Conservation (phyloP, 495 filamentous ascomycete genomes). For the Gamarada debralockiae region DNA sequence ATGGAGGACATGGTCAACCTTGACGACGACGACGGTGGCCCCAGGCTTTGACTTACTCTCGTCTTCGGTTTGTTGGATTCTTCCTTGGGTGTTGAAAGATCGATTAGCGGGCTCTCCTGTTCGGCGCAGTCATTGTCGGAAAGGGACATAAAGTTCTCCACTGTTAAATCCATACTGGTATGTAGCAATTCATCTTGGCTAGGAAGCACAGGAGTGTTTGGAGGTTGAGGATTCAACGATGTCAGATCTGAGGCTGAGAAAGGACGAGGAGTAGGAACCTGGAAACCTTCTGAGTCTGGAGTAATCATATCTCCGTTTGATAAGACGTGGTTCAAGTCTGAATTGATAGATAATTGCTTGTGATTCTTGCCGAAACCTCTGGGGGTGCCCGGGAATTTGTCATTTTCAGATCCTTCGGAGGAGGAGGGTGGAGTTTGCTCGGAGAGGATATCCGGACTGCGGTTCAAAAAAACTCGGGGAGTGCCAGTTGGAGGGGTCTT, state of each 20-base stretch:
- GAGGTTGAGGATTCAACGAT: conserved; percentile 7
- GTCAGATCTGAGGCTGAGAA: conserved; percentile 17
- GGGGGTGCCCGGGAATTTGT: background rate
- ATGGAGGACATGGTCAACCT: background rate
- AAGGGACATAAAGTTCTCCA: conserved; percentile 2
- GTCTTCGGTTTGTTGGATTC: background rate
- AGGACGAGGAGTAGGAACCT: background rate
- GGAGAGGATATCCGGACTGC: background rate
- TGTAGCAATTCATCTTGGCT: background rate
- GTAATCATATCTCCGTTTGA: background rate
- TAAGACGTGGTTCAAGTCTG: background rate
- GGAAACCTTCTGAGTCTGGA: background rate
- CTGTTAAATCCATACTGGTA: background rate
- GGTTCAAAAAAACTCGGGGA: background rate
- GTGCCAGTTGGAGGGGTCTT: background rate
- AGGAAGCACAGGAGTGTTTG: conserved; percentile 9
- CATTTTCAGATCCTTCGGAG: background rate
- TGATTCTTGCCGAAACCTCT: background rate
- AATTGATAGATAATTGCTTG: background rate
- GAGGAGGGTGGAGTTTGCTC: conserved; percentile 5
- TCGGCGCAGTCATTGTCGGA: background rate
- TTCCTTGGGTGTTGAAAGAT: background rate
- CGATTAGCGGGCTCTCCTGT: background rate
- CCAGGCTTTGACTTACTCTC: background rate
- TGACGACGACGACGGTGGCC: background rate